Conservation (phyloP, 176 grass and related monocot genomes). For the Eleusine coracana region DNA sequence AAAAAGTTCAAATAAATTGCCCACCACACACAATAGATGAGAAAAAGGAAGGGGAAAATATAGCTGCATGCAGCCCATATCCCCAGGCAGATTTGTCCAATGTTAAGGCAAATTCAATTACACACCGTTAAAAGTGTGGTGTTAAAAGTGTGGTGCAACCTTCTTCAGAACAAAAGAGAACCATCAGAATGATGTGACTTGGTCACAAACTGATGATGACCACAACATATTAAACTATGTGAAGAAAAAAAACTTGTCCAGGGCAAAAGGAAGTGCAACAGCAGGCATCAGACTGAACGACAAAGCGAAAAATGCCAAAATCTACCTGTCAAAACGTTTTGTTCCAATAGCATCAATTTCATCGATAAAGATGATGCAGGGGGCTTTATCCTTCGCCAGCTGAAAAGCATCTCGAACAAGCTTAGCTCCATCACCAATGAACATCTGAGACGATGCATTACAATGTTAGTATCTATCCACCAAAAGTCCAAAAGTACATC, state of each 20-base stretch:
- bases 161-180: not conserved
- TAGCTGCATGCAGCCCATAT: not conserved
- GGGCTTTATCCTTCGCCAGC: slow-evolving; percentile 82
- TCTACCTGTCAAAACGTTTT: slow-evolving; percentile 76
- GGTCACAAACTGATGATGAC: slow-evolving; percentile 8
- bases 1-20: not conserved
- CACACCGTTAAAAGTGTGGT: not conserved
- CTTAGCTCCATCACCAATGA: slow-evolving; percentile 80
- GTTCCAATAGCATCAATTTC: slow-evolving; percentile 91
- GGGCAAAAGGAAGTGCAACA: not conserved
- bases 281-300: not conserved
- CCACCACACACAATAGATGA: not conserved
- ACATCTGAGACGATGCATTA: slow-evolving; percentile 57
- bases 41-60: not conserved
- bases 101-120: not conserved
- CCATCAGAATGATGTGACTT: not conserved
- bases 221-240: not conserved
- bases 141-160: not conserved
- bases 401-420: slow-evolving; percentile 84
- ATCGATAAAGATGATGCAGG: slow-evolving; percentile 90
- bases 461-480: slow-evolving; percentile 16
- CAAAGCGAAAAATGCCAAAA: not conserved
- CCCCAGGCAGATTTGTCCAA: not conserved
- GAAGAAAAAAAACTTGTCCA: not conserved
- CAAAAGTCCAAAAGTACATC: not conserved